These are phyloP conservation scores for Solanum arcanum DNA, from an alignment of 257 asterid genomes.

Conservation along the genomic window DNA sequence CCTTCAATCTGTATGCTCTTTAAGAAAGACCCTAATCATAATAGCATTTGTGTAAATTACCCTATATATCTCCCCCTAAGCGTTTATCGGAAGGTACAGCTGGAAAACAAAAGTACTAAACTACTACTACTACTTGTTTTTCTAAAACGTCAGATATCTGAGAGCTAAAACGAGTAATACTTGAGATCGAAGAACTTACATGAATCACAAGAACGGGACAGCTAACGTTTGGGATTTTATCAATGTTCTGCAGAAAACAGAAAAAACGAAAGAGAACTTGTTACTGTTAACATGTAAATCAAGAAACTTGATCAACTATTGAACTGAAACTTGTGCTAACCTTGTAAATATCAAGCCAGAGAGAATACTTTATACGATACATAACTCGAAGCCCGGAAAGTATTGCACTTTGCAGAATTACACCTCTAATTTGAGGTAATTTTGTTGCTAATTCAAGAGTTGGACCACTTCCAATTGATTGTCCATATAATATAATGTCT, in stretches of 20 bases:
- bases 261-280: neutral
- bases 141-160: neutral
- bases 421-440: neutral
- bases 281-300: neutral
- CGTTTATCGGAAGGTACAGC: neutral
- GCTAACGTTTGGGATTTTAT: neutral
- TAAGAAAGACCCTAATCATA: neutral
- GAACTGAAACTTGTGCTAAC: neutral
- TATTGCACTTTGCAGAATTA: slow-evolving; percentile 7
- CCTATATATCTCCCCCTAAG: neutral
- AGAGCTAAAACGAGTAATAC: neutral
- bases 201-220: slow-evolving; percentile 9
- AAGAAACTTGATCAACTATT: neutral
- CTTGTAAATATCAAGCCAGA: slow-evolving; percentile 6
- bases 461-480: slow-evolving; percentile 11
- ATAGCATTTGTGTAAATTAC: neutral
- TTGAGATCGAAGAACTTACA: slow-evolving; percentile 1
- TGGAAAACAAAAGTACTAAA: neutral
- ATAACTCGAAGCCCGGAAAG: slow-evolving; percentile 8
- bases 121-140: neutral
- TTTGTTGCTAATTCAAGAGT: slow-evolving; percentile 4
- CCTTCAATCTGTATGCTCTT: neutral
- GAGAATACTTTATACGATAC: neutral
- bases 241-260: neutral
- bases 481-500: slow-evolving; percentile 5